Conservation (phyloP, 179 eudicot genomes). For the Monotropa hypopitys region DNA sequence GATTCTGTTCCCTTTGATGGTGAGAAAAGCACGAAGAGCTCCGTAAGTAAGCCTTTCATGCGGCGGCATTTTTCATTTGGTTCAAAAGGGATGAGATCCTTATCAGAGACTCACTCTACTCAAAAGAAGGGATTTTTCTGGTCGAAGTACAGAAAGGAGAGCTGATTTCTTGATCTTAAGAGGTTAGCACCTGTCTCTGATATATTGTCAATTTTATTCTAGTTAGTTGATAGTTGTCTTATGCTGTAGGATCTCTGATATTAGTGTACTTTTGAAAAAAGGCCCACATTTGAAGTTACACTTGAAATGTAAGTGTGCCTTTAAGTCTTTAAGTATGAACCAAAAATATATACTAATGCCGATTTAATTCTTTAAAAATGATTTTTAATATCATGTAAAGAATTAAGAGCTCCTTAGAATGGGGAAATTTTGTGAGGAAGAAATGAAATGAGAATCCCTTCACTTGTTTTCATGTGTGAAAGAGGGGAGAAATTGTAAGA, state of each 20-base stretch:
- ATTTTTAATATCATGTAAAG: background rate
- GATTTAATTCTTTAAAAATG: background rate
- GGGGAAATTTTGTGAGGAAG: background rate
- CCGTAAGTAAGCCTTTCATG: constrained; percentile 31
- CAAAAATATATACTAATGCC: background rate
- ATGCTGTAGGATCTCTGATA: background rate
- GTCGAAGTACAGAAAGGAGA: constrained; percentile 33
- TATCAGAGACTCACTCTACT: constrained; percentile 19
- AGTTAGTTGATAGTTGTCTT: background rate
- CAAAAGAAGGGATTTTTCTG: constrained; percentile 39
- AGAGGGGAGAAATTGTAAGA: background rate
- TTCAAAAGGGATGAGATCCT: constrained; percentile 19
- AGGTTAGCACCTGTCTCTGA: constrained; percentile 8
- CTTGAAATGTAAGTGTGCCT: background rate
- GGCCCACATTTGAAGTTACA: background rate
- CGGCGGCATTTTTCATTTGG: constrained; percentile 45
- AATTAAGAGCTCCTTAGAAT: background rate
- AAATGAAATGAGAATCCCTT: background rate
- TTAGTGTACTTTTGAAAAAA: background rate
- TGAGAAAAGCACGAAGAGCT: constrained; percentile 22
- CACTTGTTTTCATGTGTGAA: background rate
- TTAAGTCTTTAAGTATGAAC: background rate
- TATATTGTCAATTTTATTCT: background rate
- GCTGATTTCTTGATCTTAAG: constrained; percentile 4
- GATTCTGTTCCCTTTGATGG: constrained; percentile 26